These are phyloP conservation scores for Agrocybe chaxingu DNA, from an alignment of 768 basidiomycete genomes.

Conservation along the genomic window DNA sequence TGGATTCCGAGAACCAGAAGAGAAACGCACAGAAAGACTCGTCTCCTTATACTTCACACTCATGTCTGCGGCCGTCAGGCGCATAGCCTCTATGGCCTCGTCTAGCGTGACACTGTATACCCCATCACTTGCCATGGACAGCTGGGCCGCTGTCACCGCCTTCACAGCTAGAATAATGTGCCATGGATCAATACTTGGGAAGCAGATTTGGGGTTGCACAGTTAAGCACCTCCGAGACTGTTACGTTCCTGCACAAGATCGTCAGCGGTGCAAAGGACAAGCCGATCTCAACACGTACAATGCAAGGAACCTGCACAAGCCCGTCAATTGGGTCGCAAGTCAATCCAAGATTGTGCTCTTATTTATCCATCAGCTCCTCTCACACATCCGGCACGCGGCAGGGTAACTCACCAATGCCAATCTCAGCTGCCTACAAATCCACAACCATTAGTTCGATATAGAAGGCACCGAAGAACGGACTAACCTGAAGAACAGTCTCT, in stretches of 20 bases:
- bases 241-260: constrained; percentile 61
- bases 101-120: constrained; percentile 86
- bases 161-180: constrained; percentile 64
- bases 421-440: constrained; percentile 68
- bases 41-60: constrained; percentile 96
- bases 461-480: constrained; percentile 10
- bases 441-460: constrained; percentile 10
- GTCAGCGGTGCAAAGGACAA: neutral
- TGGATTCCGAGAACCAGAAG: constrained; percentile 2
- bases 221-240: constrained; percentile 68
- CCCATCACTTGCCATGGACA: constrained; percentile 90
- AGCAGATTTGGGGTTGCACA: neutral
- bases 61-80: constrained; percentile 91
- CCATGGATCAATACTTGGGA: constrained; percentile 2
- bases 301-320: constrained; percentile 93
- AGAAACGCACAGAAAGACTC: constrained; percentile 70
- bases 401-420: constrained; percentile 68
- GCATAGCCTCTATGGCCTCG: constrained; percentile 95
- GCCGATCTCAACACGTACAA: constrained; percentile 49
- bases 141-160: constrained; percentile 89
- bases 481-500: constrained; percentile 75
- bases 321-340: constrained; percentile 96
- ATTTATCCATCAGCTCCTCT: neutral
- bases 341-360: constrained; percentile 82
- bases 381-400: neutral